Conservation (phyloP, 2,329 filamentous ascomycete genomes). For the Dothidotthia symphoricarpi region DNA sequence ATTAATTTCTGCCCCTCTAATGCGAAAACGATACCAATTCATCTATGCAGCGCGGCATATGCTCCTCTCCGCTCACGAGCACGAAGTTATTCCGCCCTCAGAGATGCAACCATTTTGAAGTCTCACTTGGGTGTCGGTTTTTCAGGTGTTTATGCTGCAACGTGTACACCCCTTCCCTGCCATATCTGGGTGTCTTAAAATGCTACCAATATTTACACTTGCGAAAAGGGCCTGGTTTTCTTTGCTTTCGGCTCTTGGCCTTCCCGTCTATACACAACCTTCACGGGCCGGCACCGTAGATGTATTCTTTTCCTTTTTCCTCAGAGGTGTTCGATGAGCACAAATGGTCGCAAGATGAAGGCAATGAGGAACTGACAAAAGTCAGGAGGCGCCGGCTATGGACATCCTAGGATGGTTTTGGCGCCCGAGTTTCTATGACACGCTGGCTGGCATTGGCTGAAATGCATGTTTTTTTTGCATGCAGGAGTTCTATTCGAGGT, state of each 20-base stretch:
- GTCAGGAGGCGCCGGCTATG: conserved; percentile 22
- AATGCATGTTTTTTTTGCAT: conserved; percentile 36
- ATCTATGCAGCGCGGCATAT: conserved; percentile 39
- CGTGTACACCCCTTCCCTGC: conserved; percentile 37
- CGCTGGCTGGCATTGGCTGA: conserved; percentile 23
- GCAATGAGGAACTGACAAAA: conserved; percentile 34
- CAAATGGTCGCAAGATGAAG: conserved; percentile 29
- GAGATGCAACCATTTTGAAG: conserved; percentile 34
- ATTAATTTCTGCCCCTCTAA: conserved; percentile 55
- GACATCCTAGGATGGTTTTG: conserved; percentile 32
- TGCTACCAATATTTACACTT: conserved; percentile 39
- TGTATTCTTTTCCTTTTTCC: conserved; percentile 33
- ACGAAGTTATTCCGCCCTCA: conserved; percentile 31
- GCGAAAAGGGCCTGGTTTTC: conserved; percentile 37
- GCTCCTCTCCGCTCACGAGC: conserved; percentile 33
- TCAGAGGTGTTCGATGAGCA: conserved; percentile 25
- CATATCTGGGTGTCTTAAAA: conserved; percentile 40
- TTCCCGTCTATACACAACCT: conserved; percentile 27
- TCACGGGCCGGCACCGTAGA: conserved; percentile 33
- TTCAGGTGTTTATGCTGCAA: conserved; percentile 34
- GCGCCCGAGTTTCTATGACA: conserved; percentile 21
- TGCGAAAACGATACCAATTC: conserved; percentile 44
- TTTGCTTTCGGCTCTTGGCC: conserved; percentile 32
- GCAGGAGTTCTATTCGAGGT: conserved; percentile 37
- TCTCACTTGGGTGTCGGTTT: conserved; percentile 39